Evolutionary conservation across 163 green algal genomes (phyloP).

Genomic region (Trebouxiophyceae sp.): DNA sequence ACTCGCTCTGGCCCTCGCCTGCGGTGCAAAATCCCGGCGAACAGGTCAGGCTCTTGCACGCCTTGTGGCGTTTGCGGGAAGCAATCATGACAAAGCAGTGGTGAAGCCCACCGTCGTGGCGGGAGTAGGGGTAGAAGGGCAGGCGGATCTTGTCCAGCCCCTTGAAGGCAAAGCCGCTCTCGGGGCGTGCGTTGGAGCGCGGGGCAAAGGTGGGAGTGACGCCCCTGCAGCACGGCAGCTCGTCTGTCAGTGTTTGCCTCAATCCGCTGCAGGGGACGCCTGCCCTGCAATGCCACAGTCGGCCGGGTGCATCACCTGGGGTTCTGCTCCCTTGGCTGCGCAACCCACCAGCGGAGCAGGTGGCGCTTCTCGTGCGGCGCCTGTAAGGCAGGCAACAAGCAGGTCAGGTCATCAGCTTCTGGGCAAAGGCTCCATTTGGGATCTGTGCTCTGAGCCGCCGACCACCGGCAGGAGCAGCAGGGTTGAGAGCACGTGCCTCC

Average conservation of each 20-base stretch:
- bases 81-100: no score
- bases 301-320: no score
- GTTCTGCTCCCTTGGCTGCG: neutral
- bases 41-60: neutral
- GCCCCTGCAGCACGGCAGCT: no score
- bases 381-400: neutral
- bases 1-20: neutral
- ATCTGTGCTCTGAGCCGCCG: no score
- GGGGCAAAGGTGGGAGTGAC: constrained; percentile 13
- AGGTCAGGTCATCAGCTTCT: neutral
- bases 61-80: neutral
- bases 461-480: no score
- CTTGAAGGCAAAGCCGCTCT: neutral
- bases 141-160: constrained; percentile 1
- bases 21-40: neutral
- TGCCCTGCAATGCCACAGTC: no score
- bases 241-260: no score
- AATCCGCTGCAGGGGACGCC: no score
- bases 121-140: constrained; percentile 6
- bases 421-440: neutral
- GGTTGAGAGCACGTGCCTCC: constrained; percentile 1
- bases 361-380: constrained; percentile 11
- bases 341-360: constrained; percentile 19
- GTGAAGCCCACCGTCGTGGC: neutral
- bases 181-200: constrained; percentile 4